These are phyloP conservation scores for Penicillium longicatenatum DNA, from an alignment of 495 filamentous ascomycete species.

Conservation along the genomic window DNA sequence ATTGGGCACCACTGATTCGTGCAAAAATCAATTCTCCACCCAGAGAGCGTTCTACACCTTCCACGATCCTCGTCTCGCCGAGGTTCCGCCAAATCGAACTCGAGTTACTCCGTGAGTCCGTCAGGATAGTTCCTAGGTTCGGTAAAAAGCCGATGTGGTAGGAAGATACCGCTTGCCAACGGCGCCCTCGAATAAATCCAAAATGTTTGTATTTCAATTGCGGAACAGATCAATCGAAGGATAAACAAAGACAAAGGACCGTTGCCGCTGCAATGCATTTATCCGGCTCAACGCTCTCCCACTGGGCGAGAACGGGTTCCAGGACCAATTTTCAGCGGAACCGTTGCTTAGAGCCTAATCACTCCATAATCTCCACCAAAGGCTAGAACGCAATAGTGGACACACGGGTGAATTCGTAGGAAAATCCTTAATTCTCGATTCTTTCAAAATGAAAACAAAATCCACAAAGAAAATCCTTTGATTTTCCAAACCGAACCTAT, in stretches of 20 bases:
- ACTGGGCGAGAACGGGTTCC: background rate
- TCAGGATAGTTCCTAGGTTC: too few species aligned
- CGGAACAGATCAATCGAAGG: too few species aligned
- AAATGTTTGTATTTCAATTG: background rate
- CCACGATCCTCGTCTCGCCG: background rate
- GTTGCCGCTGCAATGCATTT: constrained; percentile 6
- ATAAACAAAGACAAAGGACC: background rate
- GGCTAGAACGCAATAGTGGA: background rate
- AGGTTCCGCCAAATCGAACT: too few species aligned
- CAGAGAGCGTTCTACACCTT: background rate
- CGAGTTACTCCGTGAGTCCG: background rate
- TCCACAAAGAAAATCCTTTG: background rate
- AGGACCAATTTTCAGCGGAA: background rate
- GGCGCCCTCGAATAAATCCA: background rate
- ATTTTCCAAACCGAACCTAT: background rate
- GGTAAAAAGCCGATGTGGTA: background rate
- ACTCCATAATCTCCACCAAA: background rate
- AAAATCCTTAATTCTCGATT: background rate
- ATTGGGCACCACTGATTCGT: constrained; percentile 9
- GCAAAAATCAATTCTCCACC: constrained; percentile 9
- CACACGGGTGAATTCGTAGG: background rate
- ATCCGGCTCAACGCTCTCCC: constrained; percentile 9
- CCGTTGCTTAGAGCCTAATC: background rate
- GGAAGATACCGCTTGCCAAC: background rate
- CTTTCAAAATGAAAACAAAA: too few species aligned